phyloP scores from a whole-genome alignment of 495 filamentous ascomycete species.

The Filosporella fistucella region DNA sequence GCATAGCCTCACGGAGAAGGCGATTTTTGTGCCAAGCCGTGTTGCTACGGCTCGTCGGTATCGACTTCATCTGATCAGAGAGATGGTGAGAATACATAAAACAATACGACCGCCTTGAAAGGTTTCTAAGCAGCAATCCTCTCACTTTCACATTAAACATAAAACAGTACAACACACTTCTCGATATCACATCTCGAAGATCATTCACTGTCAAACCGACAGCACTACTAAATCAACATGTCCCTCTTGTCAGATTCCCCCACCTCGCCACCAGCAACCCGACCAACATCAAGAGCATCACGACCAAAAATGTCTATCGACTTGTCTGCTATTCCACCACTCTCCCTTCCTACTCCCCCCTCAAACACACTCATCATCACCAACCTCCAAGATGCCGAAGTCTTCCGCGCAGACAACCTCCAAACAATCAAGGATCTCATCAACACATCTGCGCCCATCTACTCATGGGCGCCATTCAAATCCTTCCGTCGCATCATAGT shows the following conservation, averaged over 20 bases:
- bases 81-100: too few relatives aligned
- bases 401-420: conserved; percentile 77
- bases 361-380: conserved; percentile 95
- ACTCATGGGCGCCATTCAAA: conserved; percentile 87
- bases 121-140: too few relatives aligned
- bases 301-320: conserved; percentile 68
- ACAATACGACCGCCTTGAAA: too few relatives aligned
- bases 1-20: too few relatives aligned
- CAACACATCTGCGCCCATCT: conserved; percentile 60
- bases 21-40: too few relatives aligned
- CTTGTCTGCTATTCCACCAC: conserved; percentile 71
- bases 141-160: too few relatives aligned
- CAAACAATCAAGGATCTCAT: conserved; percentile 71
- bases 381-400: conserved; percentile 69
- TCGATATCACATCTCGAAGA: too few relatives aligned
- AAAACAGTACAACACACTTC: too few relatives aligned
- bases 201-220: too few relatives aligned
- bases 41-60: too few relatives aligned
- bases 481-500: conserved; percentile 89
- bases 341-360: conserved; percentile 74
- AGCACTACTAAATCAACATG: neutral
- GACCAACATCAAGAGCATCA: conserved; percentile 13
- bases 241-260: conserved; percentile 17
- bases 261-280: conserved; percentile 18
- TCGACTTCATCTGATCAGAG: too few relatives aligned